These are phyloP conservation scores for Stephania cephalantha DNA, from an alignment of 164 flowering plant genomes.

Conservation along the genomic window DNA sequence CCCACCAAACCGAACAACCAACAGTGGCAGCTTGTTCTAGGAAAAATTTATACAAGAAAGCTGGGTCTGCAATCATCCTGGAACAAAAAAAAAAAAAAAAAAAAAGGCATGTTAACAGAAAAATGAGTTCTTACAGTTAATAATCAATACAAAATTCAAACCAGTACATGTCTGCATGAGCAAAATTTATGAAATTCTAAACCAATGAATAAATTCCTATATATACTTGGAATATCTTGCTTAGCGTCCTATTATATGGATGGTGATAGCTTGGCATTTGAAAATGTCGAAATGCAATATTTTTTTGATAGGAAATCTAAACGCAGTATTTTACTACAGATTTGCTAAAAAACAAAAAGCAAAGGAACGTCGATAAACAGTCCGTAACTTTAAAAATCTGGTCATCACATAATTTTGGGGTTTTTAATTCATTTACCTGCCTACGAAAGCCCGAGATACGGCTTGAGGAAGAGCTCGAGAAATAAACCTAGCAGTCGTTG, in stretches of 20 bases:
- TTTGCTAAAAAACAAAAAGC: background rate
- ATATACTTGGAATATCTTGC: background rate
- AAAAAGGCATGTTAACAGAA: background rate
- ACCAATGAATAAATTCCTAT: background rate
- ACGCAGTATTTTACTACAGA: background rate
- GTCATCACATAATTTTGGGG: background rate
- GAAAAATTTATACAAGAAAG: conserved; percentile 64
- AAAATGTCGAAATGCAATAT: background rate
- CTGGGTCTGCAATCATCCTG: conserved; percentile 99
- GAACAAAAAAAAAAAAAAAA: conserved; percentile 12
- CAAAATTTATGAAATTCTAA: background rate
- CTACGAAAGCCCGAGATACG: conserved; percentile 87
- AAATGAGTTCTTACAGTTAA: background rate
- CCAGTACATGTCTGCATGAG: background rate
- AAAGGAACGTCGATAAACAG: background rate
- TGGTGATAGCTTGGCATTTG: background rate
- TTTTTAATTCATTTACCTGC: conserved; percentile 52
- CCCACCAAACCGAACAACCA: conserved; percentile 91
- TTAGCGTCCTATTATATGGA: background rate
- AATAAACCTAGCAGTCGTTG: conserved; percentile 70
- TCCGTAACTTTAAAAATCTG: background rate
- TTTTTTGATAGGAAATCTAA: background rate
- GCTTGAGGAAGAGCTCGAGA: conserved; percentile 78
- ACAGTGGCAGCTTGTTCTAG: conserved; percentile 80
- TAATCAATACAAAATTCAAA: background rate